These are phyloP conservation scores for Colletotrichum tabaci DNA, from an alignment of 2,329 filamentous ascomycete genomes.

Conservation along the genomic window DNA sequence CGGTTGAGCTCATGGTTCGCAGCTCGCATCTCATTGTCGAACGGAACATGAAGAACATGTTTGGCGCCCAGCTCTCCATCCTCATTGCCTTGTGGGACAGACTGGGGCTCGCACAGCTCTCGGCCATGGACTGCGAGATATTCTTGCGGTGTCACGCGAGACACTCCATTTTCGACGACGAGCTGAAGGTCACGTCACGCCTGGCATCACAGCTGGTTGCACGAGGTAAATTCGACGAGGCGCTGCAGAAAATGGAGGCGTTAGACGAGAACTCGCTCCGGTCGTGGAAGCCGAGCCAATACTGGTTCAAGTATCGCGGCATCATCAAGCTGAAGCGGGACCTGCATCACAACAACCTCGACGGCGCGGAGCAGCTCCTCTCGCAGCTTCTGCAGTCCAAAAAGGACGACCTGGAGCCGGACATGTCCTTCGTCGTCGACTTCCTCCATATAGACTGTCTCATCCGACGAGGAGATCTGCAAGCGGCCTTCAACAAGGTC, in stretches of 20 bases:
- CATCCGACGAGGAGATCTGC: constrained; percentile 62
- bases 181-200: constrained; percentile 81
- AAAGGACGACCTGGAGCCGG: constrained; percentile 65
- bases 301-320: constrained; percentile 77
- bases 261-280: constrained; percentile 75
- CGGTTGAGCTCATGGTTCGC: constrained; percentile 85
- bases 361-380: constrained; percentile 66
- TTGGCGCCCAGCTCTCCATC: constrained; percentile 82
- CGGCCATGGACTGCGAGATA: constrained; percentile 76
- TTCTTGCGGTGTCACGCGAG: constrained; percentile 81
- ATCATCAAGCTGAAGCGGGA: constrained; percentile 76
- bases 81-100: constrained; percentile 82
- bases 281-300: constrained; percentile 84
- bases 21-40: constrained; percentile 87
- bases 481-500: constrained; percentile 64
- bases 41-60: constrained; percentile 79
- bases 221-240: constrained; percentile 79
- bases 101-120: constrained; percentile 73
- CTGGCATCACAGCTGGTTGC: constrained; percentile 72
- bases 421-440: constrained; percentile 66
- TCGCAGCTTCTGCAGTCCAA: constrained; percentile 67
- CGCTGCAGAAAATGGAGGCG: constrained; percentile 59
- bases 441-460: constrained; percentile 68
- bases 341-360: constrained; percentile 69
- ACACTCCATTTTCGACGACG: constrained; percentile 78